Evolutionary conservation across 2,329 filamentous ascomycete species (phyloP).

Genomic region (Immersiporthe knoxdaviesiana): DNA sequence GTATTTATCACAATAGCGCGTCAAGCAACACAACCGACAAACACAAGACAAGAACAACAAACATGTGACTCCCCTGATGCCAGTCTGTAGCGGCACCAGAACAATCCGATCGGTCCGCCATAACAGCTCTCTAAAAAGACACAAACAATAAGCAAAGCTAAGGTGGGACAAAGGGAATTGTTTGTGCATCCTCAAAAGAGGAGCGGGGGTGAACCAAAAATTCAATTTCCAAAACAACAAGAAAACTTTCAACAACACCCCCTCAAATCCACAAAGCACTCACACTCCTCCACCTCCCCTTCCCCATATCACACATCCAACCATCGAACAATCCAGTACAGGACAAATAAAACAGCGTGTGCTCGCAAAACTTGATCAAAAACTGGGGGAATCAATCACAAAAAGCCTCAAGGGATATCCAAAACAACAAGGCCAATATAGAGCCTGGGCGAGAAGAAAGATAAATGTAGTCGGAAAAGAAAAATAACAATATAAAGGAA

Average conservation of each 20-base stretch:
- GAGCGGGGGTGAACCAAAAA: slow-evolving; percentile 14
- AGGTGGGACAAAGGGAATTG: neutral
- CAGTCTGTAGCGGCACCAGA: slow-evolving; percentile 19
- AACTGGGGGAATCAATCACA: slow-evolving; percentile 19
- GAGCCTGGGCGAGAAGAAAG: slow-evolving; percentile 16
- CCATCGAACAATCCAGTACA: neutral
- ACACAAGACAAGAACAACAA: slow-evolving; percentile 17
- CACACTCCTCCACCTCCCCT: slow-evolving; percentile 11
- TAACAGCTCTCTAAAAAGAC: neutral
- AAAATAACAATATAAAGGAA: neutral
- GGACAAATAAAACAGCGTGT: slow-evolving; percentile 14
- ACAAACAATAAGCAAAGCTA: neutral
- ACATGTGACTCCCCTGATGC: slow-evolving; percentile 32
- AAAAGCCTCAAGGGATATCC: slow-evolving; percentile 25
- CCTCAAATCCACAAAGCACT: slow-evolving; percentile 2
- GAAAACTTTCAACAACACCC: slow-evolving; percentile 23
- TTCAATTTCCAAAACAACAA: slow-evolving; percentile 26
- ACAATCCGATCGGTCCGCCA: neutral
- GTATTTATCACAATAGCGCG: slow-evolving; percentile 19
- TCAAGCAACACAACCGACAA: slow-evolving; percentile 24
- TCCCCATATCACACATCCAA: neutral
- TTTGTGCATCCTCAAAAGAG: neutral
- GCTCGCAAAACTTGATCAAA: neutral
- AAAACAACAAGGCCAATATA: slow-evolving; percentile 22
- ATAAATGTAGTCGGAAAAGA: slow-evolving; percentile 30